Evolutionary conservation across 495 filamentous ascomycete genomes (phyloP).

Genomic region (Mytilinidion resinicola): DNA sequence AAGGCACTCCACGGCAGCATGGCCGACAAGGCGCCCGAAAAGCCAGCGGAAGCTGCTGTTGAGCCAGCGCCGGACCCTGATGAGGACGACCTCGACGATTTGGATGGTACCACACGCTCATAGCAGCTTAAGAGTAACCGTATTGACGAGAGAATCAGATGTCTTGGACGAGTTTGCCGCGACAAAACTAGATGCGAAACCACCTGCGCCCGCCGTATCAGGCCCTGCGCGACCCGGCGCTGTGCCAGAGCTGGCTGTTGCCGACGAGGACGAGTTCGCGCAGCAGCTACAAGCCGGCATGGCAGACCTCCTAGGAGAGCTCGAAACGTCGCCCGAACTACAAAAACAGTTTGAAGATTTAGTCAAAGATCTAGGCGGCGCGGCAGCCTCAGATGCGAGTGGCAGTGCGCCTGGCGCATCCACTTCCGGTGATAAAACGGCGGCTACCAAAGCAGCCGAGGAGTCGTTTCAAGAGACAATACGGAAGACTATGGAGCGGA

Average conservation of each 20-base stretch:
- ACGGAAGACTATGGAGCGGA: conserved; percentile 82
- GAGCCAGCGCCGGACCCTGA: conserved; percentile 58
- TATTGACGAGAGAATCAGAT: conserved; percentile 45
- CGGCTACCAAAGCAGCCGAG: conserved; percentile 34
- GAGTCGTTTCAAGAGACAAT: conserved; percentile 87
- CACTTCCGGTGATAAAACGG: conserved; percentile 5
- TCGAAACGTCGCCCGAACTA: conserved; percentile 66
- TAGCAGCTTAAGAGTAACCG: not conserved
- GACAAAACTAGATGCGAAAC: conserved; percentile 45
- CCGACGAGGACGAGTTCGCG: conserved; percentile 61
- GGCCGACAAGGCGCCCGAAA: conserved; percentile 9
- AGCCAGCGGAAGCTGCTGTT: conserved; percentile 33
- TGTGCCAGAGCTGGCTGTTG: conserved; percentile 27
- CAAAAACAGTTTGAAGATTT: conserved; percentile 80
- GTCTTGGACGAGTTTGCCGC: conserved; percentile 83
- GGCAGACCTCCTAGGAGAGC: conserved; percentile 68
- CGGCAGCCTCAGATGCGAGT: conserved; percentile 20
- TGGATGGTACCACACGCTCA: conserved; percentile 61
- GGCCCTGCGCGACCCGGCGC: conserved; percentile 39
- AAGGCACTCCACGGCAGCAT: not conserved
- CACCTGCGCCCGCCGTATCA: conserved; percentile 29
- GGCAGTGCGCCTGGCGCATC: conserved; percentile 18
- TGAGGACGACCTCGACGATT: conserved; percentile 83
- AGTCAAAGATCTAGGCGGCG: conserved; percentile 66
- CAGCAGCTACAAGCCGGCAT: conserved; percentile 81